Evolutionary conservation across 768 basidiomycete genomes (phyloP), one percentile per base, ranked within the genome.

Genomic region (Amyloporia xantha): DNA sequence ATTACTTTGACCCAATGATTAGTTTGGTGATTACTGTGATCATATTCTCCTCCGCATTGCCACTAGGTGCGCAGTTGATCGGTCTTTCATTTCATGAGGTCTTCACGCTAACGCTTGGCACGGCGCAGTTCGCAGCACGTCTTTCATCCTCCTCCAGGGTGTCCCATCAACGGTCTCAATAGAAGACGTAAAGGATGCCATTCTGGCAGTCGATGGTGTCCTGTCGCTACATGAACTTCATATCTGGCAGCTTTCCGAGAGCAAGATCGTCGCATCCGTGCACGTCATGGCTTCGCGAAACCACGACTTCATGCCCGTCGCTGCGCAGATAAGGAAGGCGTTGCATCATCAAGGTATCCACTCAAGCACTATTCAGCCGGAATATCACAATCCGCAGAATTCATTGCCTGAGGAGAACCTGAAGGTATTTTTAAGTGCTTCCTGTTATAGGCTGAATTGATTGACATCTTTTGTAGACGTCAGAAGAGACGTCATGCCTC

Each of bases 201-300:
- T 99, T 49, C 72, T 87, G 12, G 71, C 70, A 3, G 87, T 97
- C 21, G 76, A 86, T 3, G 95, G 96, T 41, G 96, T 94, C 23
- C 68, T 84, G 45, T 88, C 87, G 20, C 71, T 98, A 24, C 96
- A 98, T 59, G 91, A 97, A 62, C 75, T 99, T 23, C 96, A 99
- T 67, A 81, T 98, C 46, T 99, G 96, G 96, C 92, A 95, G 60
- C 78, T 99, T 41, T 94, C 91, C 9, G 96, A 99, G 68, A 82
- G 79, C 49, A 97, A 96, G 64, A 82, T 93, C 47, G 86, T 99
- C 37, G 94, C 94, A 9, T 94, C 90, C 1, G 95, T 99, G 21
- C 96, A 99, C 67, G 91, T 99, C 41, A 78, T 89, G 57, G 82
- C 92, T 6, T 82, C 82, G 33, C 76, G 83, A 42, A 79, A 80